Evolutionary conservation across 1,139 yeast species (phyloP).

Genomic region (Geotrichum citri-aurantii): DNA sequence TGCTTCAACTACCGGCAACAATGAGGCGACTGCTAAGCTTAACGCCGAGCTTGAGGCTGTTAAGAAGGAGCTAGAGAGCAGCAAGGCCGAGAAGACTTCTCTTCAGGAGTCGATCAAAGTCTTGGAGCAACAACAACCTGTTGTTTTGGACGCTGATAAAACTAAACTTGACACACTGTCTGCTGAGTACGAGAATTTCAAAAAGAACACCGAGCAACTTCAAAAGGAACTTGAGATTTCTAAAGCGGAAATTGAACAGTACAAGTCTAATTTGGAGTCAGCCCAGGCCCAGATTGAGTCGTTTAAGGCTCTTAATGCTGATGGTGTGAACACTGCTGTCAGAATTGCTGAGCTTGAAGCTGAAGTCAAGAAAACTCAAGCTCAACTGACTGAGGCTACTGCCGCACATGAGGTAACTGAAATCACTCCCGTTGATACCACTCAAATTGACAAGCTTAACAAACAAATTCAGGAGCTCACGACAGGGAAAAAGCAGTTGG

Average conservation of each 20-base stretch:
- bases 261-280: slow-evolving; percentile 18
- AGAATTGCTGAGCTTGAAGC: slow-evolving; percentile 28
- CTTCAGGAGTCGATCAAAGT: slow-evolving; percentile 26
- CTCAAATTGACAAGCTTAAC: slow-evolving; percentile 15
- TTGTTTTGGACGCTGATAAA: slow-evolving; percentile 11
- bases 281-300: slow-evolving; percentile 13
- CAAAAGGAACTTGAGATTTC: slow-evolving; percentile 30
- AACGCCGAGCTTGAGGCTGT: slow-evolving; percentile 18
- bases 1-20: slow-evolving; percentile 20
- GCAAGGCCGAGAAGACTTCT: slow-evolving; percentile 22
- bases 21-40: slow-evolving; percentile 2
- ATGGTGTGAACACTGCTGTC: slow-evolving; percentile 23
- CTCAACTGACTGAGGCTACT: slow-evolving; percentile 23
- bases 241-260: slow-evolving; percentile 26
- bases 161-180: slow-evolving; percentile 21
- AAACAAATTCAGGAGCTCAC: slow-evolving; percentile 14
- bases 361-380: slow-evolving; percentile 26
- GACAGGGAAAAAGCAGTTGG: slow-evolving; percentile 14
- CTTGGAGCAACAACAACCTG: slow-evolving; percentile 17
- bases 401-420: slow-evolving; percentile 14
- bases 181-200: slow-evolving; percentile 33
- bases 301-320: slow-evolving; percentile 22
- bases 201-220: slow-evolving; percentile 34
- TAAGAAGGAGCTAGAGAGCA: slow-evolving; percentile 12
- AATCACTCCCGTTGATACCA: slow-evolving; percentile 3